Evolutionary conservation across 305 asterid genomes (phyloP), one percentile per base, ranked within the genome.

Genomic region (Caryopteris hybrid): DNA sequence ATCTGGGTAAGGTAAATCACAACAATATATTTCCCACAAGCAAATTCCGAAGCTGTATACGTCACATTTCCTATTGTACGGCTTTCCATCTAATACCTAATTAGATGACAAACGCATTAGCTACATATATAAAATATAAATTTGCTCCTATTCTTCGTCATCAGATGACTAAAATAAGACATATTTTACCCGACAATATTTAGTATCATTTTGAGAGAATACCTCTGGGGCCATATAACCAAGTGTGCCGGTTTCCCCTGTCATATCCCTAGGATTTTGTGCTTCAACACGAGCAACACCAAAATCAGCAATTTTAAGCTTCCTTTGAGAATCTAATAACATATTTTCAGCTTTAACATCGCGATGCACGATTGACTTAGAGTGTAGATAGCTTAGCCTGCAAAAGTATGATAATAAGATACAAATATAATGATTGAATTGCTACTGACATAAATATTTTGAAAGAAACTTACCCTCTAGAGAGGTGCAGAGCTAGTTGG

Each of bases 171-270:
- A 25, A 2, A 25, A 25, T 25, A 25, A 25, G 29, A 25, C 2
- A 25, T n/a, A n/a, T n/a, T n/a, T n/a, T n/a, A n/a, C n/a, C n/a
- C n/a, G n/a, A n/a, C n/a, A n/a, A n/a, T n/a, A n/a, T n/a, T n/a
- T n/a, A n/a, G n/a, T n/a, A n/a, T n/a, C n/a, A n/a, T n/a, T n/a
- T n/a, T n/a, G n/a, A n/a, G n/a, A n/a, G n/a, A n/a, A 17, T 71
- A 80, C 86, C 81, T 81, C 86, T 0, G 83, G 86, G n/a, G 83
- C 83, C 83, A 81, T 81, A 51, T 81, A 81, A 47, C 81, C 83
- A 21, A 81, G 81, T 11, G 83, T 81, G 52, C 86, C 83, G 1
- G 83, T 81, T 72, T 80, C 82, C 3, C 85, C 85, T 0, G 85
- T 80, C 85, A 80, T 80, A 45, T 80, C 85, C 29, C 25, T 53